Base-by-base conservation (phyloP, 345 rosid genomes). In the Citrus reticulata region DNA sequence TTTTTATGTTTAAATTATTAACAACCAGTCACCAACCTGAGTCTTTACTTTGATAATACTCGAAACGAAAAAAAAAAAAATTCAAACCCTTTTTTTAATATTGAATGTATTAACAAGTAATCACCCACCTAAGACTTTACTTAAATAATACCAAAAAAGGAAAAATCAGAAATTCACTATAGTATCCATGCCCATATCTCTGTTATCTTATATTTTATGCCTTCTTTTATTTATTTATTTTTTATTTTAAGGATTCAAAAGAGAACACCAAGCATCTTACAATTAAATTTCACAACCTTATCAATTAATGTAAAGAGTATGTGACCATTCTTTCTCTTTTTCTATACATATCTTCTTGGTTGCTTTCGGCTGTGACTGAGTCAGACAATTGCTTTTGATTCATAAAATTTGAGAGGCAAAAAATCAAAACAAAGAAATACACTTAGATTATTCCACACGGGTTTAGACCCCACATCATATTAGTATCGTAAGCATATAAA, bases 291-390 rank as follows among this genome's bases (percentile, higher is more conserved):
- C 34, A 39, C 55, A 68, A 62, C 3, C 68, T 68, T 74, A 24
- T 39, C 62, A 59, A 29, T 13, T 3, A 42, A 42, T 24, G 57
- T 25, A 22, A 17, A 13, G 27, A 59, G 30, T 24, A 69, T 6
- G 20, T 10, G 34, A 3, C 17, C 7, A n/a, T 68, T n/a, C 16
- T 69, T 32, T 10, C 40, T 57, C 76, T 6, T 29, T 30, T 17
- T 22, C 5, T 11, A 29, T 22, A 0, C 17, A 46, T 46, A 46
- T 39, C 16, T 40, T 57, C 1, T 67, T 22, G 72, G 20, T 30
- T 80, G 78, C 80, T 79, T 78, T 75, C 73, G 78, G 84, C 84
- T 30, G 81, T 62, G 62, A 35, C 64, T 76, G 32, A 81, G 81
- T 84, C 84, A 79, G 73, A 68, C 20, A 30, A 34, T 2, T 32